Evolutionary conservation across 192 early-diverging fungal species (phyloP), one percentile per base, ranked within the genome.

Genomic region (Podila clonocystis): DNA sequence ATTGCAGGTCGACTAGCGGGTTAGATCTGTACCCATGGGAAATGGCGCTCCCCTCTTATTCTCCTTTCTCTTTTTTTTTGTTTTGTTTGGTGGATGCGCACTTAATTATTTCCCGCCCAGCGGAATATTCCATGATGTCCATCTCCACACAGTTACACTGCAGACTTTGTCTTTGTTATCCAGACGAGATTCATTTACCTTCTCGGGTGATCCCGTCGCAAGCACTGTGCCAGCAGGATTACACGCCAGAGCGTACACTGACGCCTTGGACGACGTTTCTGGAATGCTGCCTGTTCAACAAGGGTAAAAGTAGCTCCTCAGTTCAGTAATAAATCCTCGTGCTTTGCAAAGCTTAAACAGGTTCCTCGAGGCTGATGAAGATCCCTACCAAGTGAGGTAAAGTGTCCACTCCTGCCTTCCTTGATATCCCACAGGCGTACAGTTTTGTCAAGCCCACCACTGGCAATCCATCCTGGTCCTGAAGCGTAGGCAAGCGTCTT

Each of bases 121-220:
- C 34, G 0, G 41, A 45, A 45, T 45, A 15, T 45, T 45, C 41
- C 41, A 45, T 8, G 41, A 12, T 15, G 17, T 45, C 41, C 41
- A 45, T 45, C 41, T 45, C 41, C 41, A 45, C 13, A 41, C 38
- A 1, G 13, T 45, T 17, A 45, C 15, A 45, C 4, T 45, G 3
- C 41, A 45, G 41, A 45, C 41, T 17, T 45, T 45, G 41, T 45
- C 13, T 45, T 45, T 17, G 41, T 45, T 45, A 45, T 45, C 41
- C 3, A 45, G 41, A 45, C 41, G 41, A 45, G 15, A 45, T 17
- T 15, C 15, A 30, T n/a, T 65, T 72, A 87, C 83, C 83, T 95
- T 98, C 62, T 99, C 98, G 1, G 98, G 96, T 15, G 96, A 96
- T 20, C 97, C 98, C 49, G 94, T 93, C 11, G 91, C 96, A 19